Evolutionary conservation across 257 asterid genomes (phyloP).

Genomic region (Fraxinus quadrangulata): DNA sequence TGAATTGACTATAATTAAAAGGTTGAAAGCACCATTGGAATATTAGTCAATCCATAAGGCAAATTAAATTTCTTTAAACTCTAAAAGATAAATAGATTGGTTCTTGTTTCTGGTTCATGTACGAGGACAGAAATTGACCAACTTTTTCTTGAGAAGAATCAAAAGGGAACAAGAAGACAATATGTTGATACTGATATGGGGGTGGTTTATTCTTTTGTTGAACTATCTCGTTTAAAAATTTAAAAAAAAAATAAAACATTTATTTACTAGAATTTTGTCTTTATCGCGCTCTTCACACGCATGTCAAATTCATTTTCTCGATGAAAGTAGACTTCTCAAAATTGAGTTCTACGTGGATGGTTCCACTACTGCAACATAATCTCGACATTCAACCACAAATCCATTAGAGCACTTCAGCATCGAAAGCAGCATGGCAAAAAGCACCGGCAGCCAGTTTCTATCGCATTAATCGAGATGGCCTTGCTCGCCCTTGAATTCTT

Average conservation of each 20-base stretch:
- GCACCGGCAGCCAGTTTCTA: too few species aligned
- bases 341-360: neutral
- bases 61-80: neutral
- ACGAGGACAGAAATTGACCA: neutral
- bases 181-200: neutral
- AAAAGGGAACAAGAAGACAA: neutral
- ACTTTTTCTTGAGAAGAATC: neutral
- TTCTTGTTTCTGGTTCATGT: conserved; percentile 2
- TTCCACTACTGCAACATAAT: neutral
- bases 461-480: too few species aligned
- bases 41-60: neutral
- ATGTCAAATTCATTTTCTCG: too few species aligned
- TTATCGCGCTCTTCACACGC: too few species aligned
- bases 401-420: too few species aligned
- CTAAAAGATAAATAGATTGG: neutral
- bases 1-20: neutral
- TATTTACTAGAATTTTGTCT: too few species aligned
- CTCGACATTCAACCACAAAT: too few species aligned
- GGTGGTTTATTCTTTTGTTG: neutral
- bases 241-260: neutral
- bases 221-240: neutral
- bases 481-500: too few species aligned
- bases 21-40: neutral
- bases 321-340: neutral
- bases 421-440: too few species aligned